phyloP scores from a whole-genome alignment of 2,329 filamentous ascomycete genomes.

The Emmonsiellopsis sp. region DNA sequence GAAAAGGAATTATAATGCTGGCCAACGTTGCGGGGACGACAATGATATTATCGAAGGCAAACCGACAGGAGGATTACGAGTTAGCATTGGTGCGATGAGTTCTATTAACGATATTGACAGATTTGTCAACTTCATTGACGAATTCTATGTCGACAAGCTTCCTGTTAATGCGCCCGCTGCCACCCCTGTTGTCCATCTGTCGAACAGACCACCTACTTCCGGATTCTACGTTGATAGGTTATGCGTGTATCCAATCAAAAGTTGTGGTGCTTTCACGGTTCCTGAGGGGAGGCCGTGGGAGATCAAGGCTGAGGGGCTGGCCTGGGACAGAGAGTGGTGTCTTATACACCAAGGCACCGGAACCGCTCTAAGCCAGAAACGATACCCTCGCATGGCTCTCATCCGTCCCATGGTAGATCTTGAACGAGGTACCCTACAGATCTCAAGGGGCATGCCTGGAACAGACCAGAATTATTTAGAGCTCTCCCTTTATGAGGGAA shows the following conservation, averaged over 20 bases:
- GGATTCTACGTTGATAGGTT: slow-evolving; percentile 52
- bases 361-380: slow-evolving; percentile 78
- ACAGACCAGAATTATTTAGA: slow-evolving; percentile 21
- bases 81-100: slow-evolving; percentile 86
- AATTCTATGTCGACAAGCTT: slow-evolving; percentile 51
- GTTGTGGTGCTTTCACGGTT: slow-evolving; percentile 70
- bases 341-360: slow-evolving; percentile 79
- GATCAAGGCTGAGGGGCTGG: slow-evolving; percentile 69
- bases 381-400: slow-evolving; percentile 77
- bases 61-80: slow-evolving; percentile 76
- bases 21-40: slow-evolving; percentile 74
- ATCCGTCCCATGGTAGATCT: slow-evolving; percentile 69
- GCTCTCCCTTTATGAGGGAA: slow-evolving; percentile 24
- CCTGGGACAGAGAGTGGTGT: slow-evolving; percentile 97
- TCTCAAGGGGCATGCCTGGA: slow-evolving; percentile 38
- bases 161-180: slow-evolving; percentile 8
- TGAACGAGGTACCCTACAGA: slow-evolving; percentile 51
- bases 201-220: slow-evolving; percentile 7
- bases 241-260: slow-evolving; percentile 86
- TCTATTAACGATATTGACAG: slow-evolving; percentile 61
- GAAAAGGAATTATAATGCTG: slow-evolving; percentile 71
- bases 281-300: slow-evolving; percentile 60
- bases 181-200: background rate
- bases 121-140: slow-evolving; percentile 62
- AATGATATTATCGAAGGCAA: slow-evolving; percentile 75